A percentile compares a stretch with the other conserved stretches of the same genome.
Evolutionary conservation across 2,329 filamentous ascomycete species (phyloP).

Genomic region (Colletotrichum cuscutae): DNA sequence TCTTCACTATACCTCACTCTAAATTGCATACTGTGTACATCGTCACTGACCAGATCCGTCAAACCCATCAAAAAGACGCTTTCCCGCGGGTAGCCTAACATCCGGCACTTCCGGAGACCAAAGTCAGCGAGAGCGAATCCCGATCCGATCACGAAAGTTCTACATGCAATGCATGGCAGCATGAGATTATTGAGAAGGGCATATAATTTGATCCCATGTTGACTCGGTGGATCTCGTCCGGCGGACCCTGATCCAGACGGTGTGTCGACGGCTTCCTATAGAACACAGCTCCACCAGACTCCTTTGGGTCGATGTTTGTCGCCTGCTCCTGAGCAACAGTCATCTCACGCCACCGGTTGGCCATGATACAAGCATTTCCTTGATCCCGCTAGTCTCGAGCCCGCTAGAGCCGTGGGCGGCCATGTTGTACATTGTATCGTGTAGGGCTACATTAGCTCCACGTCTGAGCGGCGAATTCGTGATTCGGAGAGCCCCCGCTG

Average conservation of each 20-base stretch:
- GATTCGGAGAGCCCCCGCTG: neutral
- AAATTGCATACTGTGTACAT: neutral
- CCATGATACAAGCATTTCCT: neutral
- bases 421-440: neutral
- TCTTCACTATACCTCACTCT: neutral
- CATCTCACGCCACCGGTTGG: neutral
- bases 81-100: neutral
- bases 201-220: neutral
- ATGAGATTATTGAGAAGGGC: neutral
- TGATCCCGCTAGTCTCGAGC: neutral
- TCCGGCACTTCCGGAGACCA: conserved; percentile 18
- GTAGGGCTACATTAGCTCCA: neutral
- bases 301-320: neutral
- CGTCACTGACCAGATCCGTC: neutral
- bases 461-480: conserved; percentile 2
- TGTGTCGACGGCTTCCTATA: neutral
- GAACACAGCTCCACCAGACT: neutral
- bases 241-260: neutral
- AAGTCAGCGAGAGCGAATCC: neutral
- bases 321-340: no score
- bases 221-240: neutral
- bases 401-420: neutral
- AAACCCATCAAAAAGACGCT: neutral
- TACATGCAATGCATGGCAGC: neutral
- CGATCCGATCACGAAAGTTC: neutral